Evolutionary conservation across 2,329 filamentous ascomycete species (phyloP).

Genomic region (Aspergillus bombycis): DNA sequence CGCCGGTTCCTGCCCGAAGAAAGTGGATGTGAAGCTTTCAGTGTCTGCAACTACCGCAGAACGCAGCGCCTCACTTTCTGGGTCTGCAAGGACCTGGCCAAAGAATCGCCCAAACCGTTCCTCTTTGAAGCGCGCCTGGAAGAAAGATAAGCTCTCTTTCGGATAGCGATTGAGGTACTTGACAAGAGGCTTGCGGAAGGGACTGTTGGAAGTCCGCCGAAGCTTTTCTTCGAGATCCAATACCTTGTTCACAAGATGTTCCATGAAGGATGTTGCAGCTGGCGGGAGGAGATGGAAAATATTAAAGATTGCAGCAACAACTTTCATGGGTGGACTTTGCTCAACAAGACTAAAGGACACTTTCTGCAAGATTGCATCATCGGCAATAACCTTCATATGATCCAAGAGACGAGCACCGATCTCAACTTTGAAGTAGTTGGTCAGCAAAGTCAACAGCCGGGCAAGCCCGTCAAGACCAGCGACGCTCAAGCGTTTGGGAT

Average conservation of each 20-base stretch:
- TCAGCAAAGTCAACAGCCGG: slow-evolving; percentile 84
- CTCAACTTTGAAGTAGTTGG: slow-evolving; percentile 98
- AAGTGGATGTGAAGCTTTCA: slow-evolving; percentile 68
- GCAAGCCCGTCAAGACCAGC: slow-evolving; percentile 90
- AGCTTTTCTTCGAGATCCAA: slow-evolving; percentile 84
- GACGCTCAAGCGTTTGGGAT: slow-evolving; percentile 85
- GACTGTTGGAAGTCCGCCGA: slow-evolving; percentile 84
- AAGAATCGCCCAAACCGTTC: slow-evolving; percentile 88
- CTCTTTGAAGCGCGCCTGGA: slow-evolving; percentile 79
- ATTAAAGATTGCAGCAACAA: slow-evolving; percentile 91
- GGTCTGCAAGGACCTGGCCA: slow-evolving; percentile 78
- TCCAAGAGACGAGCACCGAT: slow-evolving; percentile 92
- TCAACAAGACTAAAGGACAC: slow-evolving; percentile 95
- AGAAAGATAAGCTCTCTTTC: slow-evolving; percentile 80
- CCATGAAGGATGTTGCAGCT: slow-evolving; percentile 88
- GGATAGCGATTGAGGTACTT: slow-evolving; percentile 94
- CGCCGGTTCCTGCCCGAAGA: slow-evolving; percentile 64
- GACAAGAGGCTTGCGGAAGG: slow-evolving; percentile 86
- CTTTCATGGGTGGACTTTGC: slow-evolving; percentile 88
- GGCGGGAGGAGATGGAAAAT: slow-evolving; percentile 95
- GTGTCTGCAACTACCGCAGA: slow-evolving; percentile 74
- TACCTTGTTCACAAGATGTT: slow-evolving; percentile 85
- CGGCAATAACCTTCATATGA: slow-evolving; percentile 88
- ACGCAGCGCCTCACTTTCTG: slow-evolving; percentile 73
- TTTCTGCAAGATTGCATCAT: slow-evolving; percentile 77